phyloP scores from a whole-genome alignment of 768 basidiomycete genomes.

The Lyophyllum semitale region DNA sequence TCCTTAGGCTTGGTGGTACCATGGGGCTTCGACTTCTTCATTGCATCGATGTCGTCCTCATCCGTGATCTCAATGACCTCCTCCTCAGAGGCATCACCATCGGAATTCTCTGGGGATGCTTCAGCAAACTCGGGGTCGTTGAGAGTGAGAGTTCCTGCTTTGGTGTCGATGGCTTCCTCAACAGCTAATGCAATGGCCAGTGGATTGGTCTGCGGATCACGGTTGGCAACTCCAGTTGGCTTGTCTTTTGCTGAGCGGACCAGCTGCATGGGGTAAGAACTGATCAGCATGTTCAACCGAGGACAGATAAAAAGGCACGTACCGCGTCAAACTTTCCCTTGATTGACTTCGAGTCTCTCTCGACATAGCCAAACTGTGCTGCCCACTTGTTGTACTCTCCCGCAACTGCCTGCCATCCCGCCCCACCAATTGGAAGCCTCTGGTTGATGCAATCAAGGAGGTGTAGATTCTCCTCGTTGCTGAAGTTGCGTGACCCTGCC shows the following conservation, averaged over 20 bases:
- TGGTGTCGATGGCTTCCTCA: constrained; percentile 2
- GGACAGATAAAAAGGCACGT: neutral
- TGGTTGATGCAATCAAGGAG: neutral
- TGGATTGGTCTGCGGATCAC: neutral
- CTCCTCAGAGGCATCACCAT: neutral
- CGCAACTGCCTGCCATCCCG: constrained; percentile 5
- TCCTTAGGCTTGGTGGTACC: neutral
- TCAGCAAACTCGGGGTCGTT: constrained; percentile 1
- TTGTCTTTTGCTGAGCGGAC: constrained; percentile 1
- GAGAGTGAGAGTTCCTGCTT: neutral
- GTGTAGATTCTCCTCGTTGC: neutral
- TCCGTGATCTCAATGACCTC: constrained; percentile 1
- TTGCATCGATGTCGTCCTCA: neutral
- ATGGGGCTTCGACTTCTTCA: neutral
- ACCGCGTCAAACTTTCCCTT: constrained; percentile 7
- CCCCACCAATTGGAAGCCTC: constrained; percentile 5
- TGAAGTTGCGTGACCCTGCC: constrained; percentile 7
- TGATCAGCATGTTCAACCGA: neutral
- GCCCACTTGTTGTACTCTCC: constrained; percentile 4
- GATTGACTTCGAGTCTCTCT: neutral
- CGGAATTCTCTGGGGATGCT: neutral
- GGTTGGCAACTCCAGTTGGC: constrained; percentile 3
- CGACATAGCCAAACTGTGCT: neutral
- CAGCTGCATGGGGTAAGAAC: neutral
- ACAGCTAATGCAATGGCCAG: neutral